Evolutionary conservation across 2,329 filamentous ascomycete genomes (phyloP).

Genomic region (Trichophyton rubrum): DNA sequence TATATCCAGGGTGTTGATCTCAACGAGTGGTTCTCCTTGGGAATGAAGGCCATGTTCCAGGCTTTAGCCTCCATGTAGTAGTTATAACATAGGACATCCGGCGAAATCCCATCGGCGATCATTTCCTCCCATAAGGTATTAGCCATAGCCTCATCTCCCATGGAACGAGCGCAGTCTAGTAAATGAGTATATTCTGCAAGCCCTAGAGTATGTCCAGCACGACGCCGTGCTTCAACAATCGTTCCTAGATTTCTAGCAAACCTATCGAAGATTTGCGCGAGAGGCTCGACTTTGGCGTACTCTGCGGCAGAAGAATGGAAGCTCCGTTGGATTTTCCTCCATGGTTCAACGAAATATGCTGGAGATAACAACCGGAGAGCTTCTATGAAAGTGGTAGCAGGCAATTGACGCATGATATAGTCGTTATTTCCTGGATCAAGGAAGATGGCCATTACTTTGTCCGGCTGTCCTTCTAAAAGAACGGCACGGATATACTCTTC

Average conservation of each 20-base stretch:
- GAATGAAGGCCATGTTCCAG: constrained; percentile 34
- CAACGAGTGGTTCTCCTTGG: constrained; percentile 29
- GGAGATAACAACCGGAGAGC: constrained; percentile 53
- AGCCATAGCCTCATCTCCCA: constrained; percentile 35
- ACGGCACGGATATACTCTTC: constrained; percentile 7
- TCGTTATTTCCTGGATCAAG: constrained; percentile 21
- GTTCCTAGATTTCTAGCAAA: constrained; percentile 28
- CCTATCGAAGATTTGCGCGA: constrained; percentile 28
- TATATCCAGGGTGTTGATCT: constrained; percentile 25
- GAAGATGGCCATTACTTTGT: constrained; percentile 29
- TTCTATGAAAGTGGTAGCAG: constrained; percentile 48
- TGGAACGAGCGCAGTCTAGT: constrained; percentile 39
- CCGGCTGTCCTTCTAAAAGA: constrained; percentile 28
- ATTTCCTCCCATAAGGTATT: constrained; percentile 38
- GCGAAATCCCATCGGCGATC: constrained; percentile 25
- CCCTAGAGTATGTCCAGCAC: constrained; percentile 26
- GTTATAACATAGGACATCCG: constrained; percentile 44
- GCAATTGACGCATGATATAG: constrained; percentile 29
- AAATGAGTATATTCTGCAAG: constrained; percentile 42
- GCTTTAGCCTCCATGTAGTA: constrained; percentile 40
- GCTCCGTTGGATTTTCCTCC: constrained; percentile 36
- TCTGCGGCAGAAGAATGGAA: constrained; percentile 39
- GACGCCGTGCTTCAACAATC: constrained; percentile 29
- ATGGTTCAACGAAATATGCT: constrained; percentile 35
- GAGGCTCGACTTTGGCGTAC: constrained; percentile 29